Conservation (phyloP, 139 green algal genomes). For the Parachlorella kessleri region DNA sequence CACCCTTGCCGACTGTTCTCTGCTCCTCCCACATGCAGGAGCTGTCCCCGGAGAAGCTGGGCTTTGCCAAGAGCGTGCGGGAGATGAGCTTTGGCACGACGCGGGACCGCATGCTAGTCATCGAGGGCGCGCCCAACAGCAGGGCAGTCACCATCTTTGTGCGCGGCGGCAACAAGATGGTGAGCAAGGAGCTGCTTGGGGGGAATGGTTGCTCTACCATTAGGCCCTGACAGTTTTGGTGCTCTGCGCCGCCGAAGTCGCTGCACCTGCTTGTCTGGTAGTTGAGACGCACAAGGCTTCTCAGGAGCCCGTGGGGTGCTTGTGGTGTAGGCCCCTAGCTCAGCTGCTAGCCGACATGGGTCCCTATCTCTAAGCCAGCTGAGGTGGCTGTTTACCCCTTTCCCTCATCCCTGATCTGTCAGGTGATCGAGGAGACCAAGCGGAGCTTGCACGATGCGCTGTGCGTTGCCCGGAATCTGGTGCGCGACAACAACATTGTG, state of each 20-base stretch:
- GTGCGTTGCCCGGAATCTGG: conserved; percentile 98
- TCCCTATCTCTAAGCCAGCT: too few relatives aligned
- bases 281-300: too few relatives aligned
- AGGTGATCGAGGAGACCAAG: conserved; percentile 94
- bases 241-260: too few relatives aligned
- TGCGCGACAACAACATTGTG: conserved; percentile 96
- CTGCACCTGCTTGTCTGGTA: too few relatives aligned
- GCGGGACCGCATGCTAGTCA: conserved; percentile 95
- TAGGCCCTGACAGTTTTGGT: too few relatives aligned
- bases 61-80: conserved; percentile 75
- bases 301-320: not conserved
- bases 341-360: too few relatives aligned
- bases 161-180: conserved; percentile 95
- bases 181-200: too few relatives aligned
- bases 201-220: too few relatives aligned
- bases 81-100: conserved; percentile 95
- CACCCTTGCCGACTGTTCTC: not conserved
- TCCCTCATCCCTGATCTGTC: not conserved
- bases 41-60: conserved; percentile 93
- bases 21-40: conserved; percentile 53
- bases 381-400: too few relatives aligned
- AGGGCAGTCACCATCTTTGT: conserved; percentile 98
- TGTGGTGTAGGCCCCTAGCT: not conserved
- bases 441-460: conserved; percentile 97
- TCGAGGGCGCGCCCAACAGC: conserved; percentile 94